Percentiles rank a stretch among this genome's conserved stretches.
Conservation (phyloP, 1,284 basidiomycete species). For the Lignosus rhinocerotis region DNA sequence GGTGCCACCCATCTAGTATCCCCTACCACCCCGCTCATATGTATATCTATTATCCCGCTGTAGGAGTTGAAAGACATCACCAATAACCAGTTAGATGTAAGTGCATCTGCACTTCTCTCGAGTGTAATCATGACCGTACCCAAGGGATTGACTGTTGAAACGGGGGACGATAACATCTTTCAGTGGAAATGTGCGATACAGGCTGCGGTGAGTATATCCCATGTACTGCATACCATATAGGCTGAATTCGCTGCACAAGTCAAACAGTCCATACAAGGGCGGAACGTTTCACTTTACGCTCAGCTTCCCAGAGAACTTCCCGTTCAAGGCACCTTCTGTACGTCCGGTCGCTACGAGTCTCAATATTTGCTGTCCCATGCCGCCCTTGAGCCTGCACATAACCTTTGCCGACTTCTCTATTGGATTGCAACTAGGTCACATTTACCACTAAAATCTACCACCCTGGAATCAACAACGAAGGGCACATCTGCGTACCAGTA, state of each 20-base stretch:
- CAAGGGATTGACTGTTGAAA: slow-evolving; percentile 63
- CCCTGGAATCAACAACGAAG: slow-evolving; percentile 91
- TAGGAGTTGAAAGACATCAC: slow-evolving; percentile 66
- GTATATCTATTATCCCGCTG: neutral
- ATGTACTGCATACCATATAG: neutral
- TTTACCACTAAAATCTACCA: slow-evolving; percentile 91
- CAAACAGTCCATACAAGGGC: slow-evolving; percentile 81
- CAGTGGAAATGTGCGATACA: slow-evolving; percentile 79
- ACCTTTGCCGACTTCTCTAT: neutral
- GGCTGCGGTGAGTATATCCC: slow-evolving; percentile 62
- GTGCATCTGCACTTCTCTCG: slow-evolving; percentile 6
- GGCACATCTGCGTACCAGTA: slow-evolving; percentile 78
- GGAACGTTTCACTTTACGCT: slow-evolving; percentile 81
- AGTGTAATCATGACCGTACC: slow-evolving; percentile 4
- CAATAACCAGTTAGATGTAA: slow-evolving; percentile 62
- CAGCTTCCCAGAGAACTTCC: slow-evolving; percentile 75
- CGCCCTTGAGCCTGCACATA: neutral
- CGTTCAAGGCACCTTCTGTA: slow-evolving; percentile 88
- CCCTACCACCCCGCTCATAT: slow-evolving; percentile 19
- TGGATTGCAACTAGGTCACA: slow-evolving; percentile 58
- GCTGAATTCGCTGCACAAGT: slow-evolving; percentile 39
- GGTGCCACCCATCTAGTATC: slow-evolving; percentile 38
- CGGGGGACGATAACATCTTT: slow-evolving; percentile 74
- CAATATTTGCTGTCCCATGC: neutral
- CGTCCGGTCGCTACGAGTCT: slow-evolving; percentile 24